Conservation (phyloP, 129 eudicot species). For the Saussurea involucrata region DNA sequence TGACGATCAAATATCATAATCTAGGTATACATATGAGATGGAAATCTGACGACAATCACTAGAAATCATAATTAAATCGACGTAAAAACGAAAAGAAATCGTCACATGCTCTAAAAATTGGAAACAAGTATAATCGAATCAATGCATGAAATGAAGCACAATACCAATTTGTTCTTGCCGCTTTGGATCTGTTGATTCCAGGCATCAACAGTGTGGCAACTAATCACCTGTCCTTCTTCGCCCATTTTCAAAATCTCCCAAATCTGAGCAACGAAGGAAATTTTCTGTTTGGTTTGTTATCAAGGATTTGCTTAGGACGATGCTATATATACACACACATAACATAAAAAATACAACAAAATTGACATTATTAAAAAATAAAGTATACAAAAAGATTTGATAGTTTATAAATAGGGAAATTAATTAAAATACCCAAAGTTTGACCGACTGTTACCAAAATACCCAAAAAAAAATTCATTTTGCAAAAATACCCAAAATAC, state of each 20-base stretch:
- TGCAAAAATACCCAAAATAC: too few species aligned
- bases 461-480: too few species aligned
- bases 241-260: constrained; percentile 31
- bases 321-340: not conserved
- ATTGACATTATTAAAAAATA: too few species aligned
- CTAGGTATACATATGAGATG: not conserved
- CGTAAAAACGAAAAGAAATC: not conserved
- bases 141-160: not conserved
- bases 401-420: too few species aligned
- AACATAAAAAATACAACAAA: too few species aligned
- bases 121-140: not conserved
- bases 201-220: constrained; percentile 46
- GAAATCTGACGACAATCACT: not conserved
- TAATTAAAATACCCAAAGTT: too few species aligned
- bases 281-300: not conserved
- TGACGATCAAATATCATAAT: not conserved
- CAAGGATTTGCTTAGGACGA: not conserved
- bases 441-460: too few species aligned
- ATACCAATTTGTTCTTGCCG: constrained; percentile 54
- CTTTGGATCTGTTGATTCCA: constrained; percentile 54
- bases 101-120: not conserved
- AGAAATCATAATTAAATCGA: not conserved
- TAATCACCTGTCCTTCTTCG: constrained; percentile 69
- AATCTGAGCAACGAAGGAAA: not conserved
- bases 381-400: too few species aligned